phyloP scores from a whole-genome alignment of 2,329 filamentous ascomycete species.

The Aspergillus ustus region DNA sequence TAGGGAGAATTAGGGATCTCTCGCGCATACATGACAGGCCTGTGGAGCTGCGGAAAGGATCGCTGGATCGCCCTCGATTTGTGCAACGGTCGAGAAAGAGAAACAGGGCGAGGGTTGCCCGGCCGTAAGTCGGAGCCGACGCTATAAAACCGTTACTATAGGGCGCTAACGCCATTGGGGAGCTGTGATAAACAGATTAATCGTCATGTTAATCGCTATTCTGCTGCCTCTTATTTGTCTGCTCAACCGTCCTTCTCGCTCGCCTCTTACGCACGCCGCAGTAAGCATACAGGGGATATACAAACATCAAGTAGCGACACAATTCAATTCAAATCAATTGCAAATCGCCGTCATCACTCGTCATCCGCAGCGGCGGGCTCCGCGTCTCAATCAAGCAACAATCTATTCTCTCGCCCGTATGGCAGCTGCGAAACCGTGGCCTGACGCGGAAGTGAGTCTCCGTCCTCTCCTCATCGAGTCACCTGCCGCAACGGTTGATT shows the following conservation, averaged over 20 bases:
- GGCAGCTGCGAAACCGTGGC: not conserved
- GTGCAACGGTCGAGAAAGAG: not conserved
- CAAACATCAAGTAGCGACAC: not conserved
- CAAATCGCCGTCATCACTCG: not conserved
- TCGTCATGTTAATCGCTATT: not conserved
- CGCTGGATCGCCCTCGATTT: conserved; percentile 10
- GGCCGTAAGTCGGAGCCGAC: conserved; percentile 16
- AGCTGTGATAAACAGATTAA: too few species aligned
- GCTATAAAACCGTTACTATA: not conserved
- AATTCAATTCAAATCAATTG: not conserved
- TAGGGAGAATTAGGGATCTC: not conserved
- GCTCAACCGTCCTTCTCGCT: not conserved
- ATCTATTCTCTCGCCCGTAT: too few species aligned
- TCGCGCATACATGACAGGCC: not conserved
- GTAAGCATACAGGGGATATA: not conserved
- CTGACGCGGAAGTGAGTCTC: conserved; percentile 6
- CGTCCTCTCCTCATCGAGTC: conserved; percentile 7
- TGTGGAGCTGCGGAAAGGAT: conserved; percentile 10
- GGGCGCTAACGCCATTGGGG: not conserved
- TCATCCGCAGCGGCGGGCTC: not conserved
- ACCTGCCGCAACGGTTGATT: not conserved
- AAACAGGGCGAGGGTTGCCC: not conserved
- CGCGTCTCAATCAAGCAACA: not conserved
- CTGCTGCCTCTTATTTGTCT: not conserved
- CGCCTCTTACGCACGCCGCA: not conserved